Percentiles rank a stretch among this genome's conserved stretches.
Evolutionary conservation across 768 basidiomycete species (phyloP).

Genomic region (Podaxis pistillaris): DNA sequence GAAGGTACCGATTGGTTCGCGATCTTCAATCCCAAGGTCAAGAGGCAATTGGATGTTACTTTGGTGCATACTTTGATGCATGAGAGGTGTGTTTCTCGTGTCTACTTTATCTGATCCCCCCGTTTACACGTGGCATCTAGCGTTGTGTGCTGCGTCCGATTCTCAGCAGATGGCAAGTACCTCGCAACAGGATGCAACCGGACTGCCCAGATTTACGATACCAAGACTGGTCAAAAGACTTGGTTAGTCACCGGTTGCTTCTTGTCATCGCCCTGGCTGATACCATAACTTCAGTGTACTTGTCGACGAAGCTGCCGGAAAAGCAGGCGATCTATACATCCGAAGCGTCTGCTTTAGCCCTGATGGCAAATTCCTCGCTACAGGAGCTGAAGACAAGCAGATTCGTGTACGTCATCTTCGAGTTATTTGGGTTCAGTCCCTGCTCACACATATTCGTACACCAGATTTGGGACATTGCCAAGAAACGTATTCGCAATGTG

Average conservation of each 20-base stretch:
- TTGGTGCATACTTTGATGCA: slow-evolving; percentile 82
- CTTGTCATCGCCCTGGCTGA: neutral
- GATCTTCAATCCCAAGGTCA: slow-evolving; percentile 76
- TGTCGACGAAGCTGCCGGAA: slow-evolving; percentile 70
- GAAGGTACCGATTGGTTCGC: slow-evolving; percentile 87
- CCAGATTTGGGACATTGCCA: slow-evolving; percentile 87
- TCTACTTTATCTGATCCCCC: slow-evolving; percentile 14
- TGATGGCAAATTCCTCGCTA: slow-evolving; percentile 86
- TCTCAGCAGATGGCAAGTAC: slow-evolving; percentile 89
- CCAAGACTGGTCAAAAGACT: slow-evolving; percentile 80
- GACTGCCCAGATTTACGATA: slow-evolving; percentile 94
- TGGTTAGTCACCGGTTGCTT: slow-evolving; percentile 51
- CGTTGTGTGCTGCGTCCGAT: slow-evolving; percentile 85
- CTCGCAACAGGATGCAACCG: slow-evolving; percentile 93
- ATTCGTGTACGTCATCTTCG: slow-evolving; percentile 61
- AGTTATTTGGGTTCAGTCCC: neutral
- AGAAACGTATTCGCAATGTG: slow-evolving; percentile 67
- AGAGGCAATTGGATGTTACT: slow-evolving; percentile 67
- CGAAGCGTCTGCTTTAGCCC: slow-evolving; percentile 92
- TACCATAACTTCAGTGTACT: slow-evolving; percentile 51
- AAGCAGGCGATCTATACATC: slow-evolving; percentile 83
- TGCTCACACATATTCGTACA: slow-evolving; percentile 28
- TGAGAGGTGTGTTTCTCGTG: slow-evolving; percentile 56
- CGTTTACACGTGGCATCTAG: slow-evolving; percentile 25
- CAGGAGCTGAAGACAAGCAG: slow-evolving; percentile 88